Conservation (phyloP, 257 asterid genomes). For the Misopates orontium region DNA sequence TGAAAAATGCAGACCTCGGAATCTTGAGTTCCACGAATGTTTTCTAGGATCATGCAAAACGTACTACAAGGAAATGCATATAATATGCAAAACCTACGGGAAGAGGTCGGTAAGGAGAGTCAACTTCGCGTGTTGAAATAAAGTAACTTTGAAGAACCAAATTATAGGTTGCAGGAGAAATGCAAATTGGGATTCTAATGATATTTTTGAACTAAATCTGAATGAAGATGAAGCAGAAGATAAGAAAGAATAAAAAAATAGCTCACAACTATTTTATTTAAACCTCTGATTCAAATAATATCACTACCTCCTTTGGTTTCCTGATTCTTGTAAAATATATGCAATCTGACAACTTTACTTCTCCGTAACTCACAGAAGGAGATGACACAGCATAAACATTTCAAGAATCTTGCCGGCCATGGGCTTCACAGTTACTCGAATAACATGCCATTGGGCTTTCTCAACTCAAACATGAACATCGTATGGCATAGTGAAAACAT, state of each 20-base stretch:
- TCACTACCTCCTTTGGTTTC: neutral
- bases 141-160: neutral
- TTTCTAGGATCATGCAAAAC: neutral
- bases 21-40: constrained; percentile 13
- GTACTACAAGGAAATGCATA: neutral
- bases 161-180: neutral
- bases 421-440: neutral
- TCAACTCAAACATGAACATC: too few species aligned
- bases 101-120: neutral
- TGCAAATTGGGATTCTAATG: neutral
- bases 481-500: too few species aligned
- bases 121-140: neutral
- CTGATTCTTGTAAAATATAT: neutral
- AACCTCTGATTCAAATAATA: neutral
- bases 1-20: constrained; percentile 11
- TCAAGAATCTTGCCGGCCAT: neutral
- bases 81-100: neutral
- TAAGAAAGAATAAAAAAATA: neutral
- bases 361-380: neutral
- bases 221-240: neutral
- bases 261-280: neutral
- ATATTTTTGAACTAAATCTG: neutral
- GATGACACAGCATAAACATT: neutral
- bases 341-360: neutral
- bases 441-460: too few species aligned